Base-by-base conservation (phyloP, 2,329 filamentous ascomycete genomes). In the Aspergillus candidus region DNA sequence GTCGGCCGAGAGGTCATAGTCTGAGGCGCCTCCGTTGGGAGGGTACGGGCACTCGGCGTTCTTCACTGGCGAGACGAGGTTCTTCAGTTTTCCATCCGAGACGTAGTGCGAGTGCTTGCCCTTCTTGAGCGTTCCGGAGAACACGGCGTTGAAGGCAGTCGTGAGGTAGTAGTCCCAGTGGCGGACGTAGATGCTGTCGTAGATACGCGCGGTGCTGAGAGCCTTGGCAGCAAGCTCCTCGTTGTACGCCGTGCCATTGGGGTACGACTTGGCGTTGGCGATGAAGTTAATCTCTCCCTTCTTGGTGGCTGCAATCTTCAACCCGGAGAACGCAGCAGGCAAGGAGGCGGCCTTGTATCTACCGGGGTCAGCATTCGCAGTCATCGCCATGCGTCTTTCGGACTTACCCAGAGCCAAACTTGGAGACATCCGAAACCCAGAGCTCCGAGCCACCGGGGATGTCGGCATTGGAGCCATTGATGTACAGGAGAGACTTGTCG, bases 81-180 rank as follows among this genome's bases (percentile, higher is more conserved):
- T 70, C 32, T 59, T 62, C 27, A 90, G 39, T 72, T 83, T 57
- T 80, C 82, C 22, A 85, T 72, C 13, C 65, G 62, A 35, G 63
- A 12, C 35, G 51, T 62, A 63, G 46, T 65, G 11, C 63, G 62
- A 31, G 60, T 66, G 59, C 70, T 71, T 52, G 65, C 52, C 38
- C 40, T 60, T 66, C 41, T 59, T 70, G 38, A 93, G 62, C 4
- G 77, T 76, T 29, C 82, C 82, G 27, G 87, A 86, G 75, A 84
- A 93, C 22, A 95, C 74, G 2, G 84, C 77, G 56, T 82, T 84
- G 49, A 77, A 80, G 56, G 86, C 82, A 36, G 82, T 76, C 1
- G 77, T 80, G 18, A 82, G 72, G 68, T 84, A 94, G n/a, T 76
- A 66, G 61, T 94, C 87, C 88, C 88, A 94, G 58, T 94, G 86